Evolutionary conservation across 208 protist species (phyloP).

Genomic region (Acanthamoeba healyi): DNA sequence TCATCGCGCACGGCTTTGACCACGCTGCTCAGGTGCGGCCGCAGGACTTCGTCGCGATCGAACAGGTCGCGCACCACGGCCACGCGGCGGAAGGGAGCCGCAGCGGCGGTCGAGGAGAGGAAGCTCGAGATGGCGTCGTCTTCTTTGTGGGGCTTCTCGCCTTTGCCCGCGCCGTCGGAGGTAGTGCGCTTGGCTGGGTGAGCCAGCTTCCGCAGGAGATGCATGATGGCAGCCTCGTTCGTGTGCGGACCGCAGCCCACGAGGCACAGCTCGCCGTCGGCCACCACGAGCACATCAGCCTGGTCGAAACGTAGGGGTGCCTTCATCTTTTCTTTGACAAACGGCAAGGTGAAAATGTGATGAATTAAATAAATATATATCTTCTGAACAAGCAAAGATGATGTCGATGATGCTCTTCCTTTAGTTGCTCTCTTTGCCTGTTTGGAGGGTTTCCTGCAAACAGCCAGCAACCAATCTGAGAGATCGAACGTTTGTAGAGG

Average conservation of each 20-base stretch:
- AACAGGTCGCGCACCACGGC: conserved; percentile 70
- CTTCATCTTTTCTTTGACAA: conserved; percentile 62
- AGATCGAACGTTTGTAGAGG: too few species aligned
- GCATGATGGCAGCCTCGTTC: conserved; percentile 1
- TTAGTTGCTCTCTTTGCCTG: too few species aligned
- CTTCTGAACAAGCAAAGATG: too few species aligned
- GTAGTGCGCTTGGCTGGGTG: background rate
- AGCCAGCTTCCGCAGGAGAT: conserved; percentile 18
- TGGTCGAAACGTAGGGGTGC: background rate
- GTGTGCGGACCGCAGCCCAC: conserved; percentile 24
- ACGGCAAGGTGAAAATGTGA: too few species aligned
- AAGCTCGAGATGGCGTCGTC: background rate
- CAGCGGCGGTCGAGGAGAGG: background rate
- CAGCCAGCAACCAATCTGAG: background rate
- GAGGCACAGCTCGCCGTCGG: background rate
- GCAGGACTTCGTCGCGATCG: conserved; percentile 3
- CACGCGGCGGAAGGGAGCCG: conserved; percentile 20
- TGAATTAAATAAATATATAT: too few species aligned
- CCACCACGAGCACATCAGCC: conserved; percentile 3
- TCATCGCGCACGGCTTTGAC: conserved; percentile 37
- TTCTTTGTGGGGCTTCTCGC: background rate
- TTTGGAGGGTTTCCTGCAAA: too few species aligned
- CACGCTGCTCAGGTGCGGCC: conserved; percentile 2
- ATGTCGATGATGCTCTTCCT: too few species aligned
- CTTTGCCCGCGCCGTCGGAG: background rate